Evolutionary conservation across 345 rosid species (phyloP).

Genomic region (Brassica rapa): DNA sequence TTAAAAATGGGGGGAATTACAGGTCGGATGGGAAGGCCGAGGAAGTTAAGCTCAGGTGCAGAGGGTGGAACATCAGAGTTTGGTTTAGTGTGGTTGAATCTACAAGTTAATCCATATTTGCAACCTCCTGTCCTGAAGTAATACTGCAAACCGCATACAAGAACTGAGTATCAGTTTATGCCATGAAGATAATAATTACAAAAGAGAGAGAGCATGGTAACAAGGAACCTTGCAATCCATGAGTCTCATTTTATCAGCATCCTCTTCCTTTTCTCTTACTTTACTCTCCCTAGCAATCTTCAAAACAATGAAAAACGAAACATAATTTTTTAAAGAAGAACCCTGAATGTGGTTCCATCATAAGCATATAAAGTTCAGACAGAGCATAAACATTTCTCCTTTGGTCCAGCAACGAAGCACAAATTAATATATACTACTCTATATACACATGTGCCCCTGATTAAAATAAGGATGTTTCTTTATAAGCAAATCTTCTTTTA

Average conservation of each 20-base stretch:
- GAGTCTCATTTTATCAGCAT: slow-evolving; percentile 12
- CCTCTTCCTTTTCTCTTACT: slow-evolving; percentile 25
- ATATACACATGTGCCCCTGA: slow-evolving; percentile 24
- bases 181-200: slow-evolving; percentile 11
- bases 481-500: slow-evolving; percentile 5
- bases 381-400: background rate
- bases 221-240: slow-evolving; percentile 34
- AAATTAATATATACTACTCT: no score
- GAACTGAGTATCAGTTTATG: background rate
- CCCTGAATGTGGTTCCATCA: background rate
- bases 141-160: slow-evolving; percentile 56
- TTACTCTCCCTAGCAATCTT: slow-evolving; percentile 27
- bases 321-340: background rate
- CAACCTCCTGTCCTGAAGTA: slow-evolving; percentile 94
- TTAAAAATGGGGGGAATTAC: slow-evolving; percentile 33
- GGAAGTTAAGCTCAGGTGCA: slow-evolving; percentile 68
- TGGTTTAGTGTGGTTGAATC: slow-evolving; percentile 67
- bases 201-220: background rate
- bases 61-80: slow-evolving; percentile 40
- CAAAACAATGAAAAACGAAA: background rate
- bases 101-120: slow-evolving; percentile 83
- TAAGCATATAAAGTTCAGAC: background rate
- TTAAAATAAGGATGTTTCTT: background rate
- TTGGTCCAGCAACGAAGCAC: slow-evolving; percentile 3
- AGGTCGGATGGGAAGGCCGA: slow-evolving; percentile 84